phyloP scores from a whole-genome alignment of 2,329 filamentous ascomycete species.

The Geoglossum cookeanum region DNA sequence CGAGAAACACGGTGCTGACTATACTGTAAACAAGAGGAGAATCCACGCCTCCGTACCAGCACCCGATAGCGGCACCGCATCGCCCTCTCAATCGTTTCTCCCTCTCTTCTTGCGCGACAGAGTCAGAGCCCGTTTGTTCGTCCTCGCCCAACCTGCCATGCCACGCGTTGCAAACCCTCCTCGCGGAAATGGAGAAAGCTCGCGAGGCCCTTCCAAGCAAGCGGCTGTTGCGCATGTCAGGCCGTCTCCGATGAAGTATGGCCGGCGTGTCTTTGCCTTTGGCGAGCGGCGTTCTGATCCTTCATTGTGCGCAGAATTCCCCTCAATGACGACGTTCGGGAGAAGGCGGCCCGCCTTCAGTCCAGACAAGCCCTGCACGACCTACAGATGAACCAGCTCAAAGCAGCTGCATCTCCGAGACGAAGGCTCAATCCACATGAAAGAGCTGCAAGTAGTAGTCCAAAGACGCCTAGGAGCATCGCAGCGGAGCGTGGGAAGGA shows the following conservation, averaged over 20 bases:
- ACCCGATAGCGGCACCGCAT: not conserved
- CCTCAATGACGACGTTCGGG: constrained; percentile 83
- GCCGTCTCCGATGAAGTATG: not conserved
- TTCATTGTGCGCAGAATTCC: constrained; percentile 47
- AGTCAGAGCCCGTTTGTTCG: no score
- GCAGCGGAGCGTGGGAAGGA: constrained; percentile 24
- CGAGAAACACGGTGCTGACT: constrained; percentile 12
- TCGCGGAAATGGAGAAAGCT: constrained; percentile 20
- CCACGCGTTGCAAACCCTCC: constrained; percentile 34
- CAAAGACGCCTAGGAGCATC: constrained; percentile 34
- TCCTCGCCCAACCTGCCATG: constrained; percentile 22
- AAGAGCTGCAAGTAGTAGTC: constrained; percentile 37
- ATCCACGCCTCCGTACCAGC: constrained; percentile 5
- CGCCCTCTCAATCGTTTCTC: not conserved
- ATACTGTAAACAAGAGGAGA: constrained; percentile 16
- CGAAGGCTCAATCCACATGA: constrained; percentile 43
- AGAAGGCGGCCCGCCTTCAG: constrained; percentile 75
- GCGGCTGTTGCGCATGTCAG: not conserved
- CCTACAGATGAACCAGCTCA: constrained; percentile 80
- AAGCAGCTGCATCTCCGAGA: constrained; percentile 56
- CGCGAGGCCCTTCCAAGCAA: constrained; percentile 14
- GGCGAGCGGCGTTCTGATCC: not conserved
- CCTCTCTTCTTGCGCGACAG: no score
- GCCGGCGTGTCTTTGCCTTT: not conserved
- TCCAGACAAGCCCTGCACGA: constrained; percentile 78